Conservation (phyloP, 1,284 basidiomycete species). For the Cutaneotrichosporon cutaneum region DNA sequence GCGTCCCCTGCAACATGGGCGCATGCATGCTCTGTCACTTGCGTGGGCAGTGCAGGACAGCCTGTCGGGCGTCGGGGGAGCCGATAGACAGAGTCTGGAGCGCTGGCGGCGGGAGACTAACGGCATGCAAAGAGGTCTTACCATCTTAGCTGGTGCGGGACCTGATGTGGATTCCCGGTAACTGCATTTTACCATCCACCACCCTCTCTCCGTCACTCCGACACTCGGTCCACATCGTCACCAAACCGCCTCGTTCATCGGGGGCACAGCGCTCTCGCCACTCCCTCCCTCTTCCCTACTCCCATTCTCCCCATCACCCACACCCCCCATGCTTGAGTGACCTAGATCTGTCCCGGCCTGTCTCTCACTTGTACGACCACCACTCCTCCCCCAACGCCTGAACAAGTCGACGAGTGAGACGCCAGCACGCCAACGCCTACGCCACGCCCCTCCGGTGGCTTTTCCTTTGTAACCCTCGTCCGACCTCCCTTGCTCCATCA, state of each 20-base stretch:
- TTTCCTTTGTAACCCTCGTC: slow-evolving; percentile 2
- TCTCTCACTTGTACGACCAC: not conserved
- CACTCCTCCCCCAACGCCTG: not conserved
- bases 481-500: not conserved
- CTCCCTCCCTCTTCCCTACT: not conserved
- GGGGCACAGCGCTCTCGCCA: not conserved
- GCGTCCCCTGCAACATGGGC: too few relatives aligned
- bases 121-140: too few relatives aligned
- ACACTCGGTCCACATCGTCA: not conserved
- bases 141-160: too few relatives aligned
- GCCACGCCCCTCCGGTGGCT: slow-evolving; percentile 7
- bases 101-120: too few relatives aligned
- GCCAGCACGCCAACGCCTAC: not conserved
- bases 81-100: too few relatives aligned
- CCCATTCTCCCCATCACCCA: not conserved
- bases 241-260: not conserved
- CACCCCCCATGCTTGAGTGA: not conserved
- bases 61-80: too few relatives aligned
- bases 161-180: too few relatives aligned
- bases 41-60: too few relatives aligned
- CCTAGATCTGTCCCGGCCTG: not conserved
- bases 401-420: not conserved
- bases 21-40: too few relatives aligned
- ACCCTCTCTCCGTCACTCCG: not conserved
- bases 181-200: not conserved